phyloP scores from a whole-genome alignment of 257 asterid species.

The Solanum piurae region DNA sequence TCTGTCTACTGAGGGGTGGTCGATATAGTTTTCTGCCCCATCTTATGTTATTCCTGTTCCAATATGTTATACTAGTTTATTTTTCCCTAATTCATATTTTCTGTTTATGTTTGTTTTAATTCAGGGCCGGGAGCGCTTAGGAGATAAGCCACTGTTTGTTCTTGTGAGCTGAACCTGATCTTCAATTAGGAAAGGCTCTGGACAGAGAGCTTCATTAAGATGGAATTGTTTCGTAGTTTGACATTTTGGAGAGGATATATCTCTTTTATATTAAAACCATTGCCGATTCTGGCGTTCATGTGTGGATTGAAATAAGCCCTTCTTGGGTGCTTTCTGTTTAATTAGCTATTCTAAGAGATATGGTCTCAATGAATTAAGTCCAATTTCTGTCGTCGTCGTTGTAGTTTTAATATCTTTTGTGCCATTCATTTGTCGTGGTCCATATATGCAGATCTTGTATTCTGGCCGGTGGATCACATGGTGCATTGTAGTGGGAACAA shows the following conservation, averaged over 20 bases:
- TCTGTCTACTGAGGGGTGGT: neutral
- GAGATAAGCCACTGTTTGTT: slow-evolving; percentile 62
- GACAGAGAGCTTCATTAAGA: neutral
- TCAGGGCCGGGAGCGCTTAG: slow-evolving; percentile 77
- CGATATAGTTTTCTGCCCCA: neutral
- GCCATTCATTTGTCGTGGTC: neutral
- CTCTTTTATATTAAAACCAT: neutral
- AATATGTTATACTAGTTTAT: neutral
- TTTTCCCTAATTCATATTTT: neutral
- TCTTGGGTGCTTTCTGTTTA: neutral
- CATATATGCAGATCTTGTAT: neutral
- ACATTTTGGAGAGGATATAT: neutral
- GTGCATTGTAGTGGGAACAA: neutral
- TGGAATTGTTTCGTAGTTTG: neutral
- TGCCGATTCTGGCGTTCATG: neutral
- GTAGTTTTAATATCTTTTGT: neutral
- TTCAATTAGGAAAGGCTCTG: neutral
- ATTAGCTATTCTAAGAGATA: neutral
- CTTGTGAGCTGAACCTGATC: slow-evolving; percentile 41
- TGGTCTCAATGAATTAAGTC: neutral
- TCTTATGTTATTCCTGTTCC: neutral
- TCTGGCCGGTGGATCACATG: neutral
- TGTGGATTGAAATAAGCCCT: slow-evolving; percentile 3
- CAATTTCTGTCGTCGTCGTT: neutral
- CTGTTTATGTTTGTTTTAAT: neutral